These are phyloP conservation scores for Candida silvatica DNA, from an alignment of 805 yeast genomes.

Conservation along the genomic window DNA sequence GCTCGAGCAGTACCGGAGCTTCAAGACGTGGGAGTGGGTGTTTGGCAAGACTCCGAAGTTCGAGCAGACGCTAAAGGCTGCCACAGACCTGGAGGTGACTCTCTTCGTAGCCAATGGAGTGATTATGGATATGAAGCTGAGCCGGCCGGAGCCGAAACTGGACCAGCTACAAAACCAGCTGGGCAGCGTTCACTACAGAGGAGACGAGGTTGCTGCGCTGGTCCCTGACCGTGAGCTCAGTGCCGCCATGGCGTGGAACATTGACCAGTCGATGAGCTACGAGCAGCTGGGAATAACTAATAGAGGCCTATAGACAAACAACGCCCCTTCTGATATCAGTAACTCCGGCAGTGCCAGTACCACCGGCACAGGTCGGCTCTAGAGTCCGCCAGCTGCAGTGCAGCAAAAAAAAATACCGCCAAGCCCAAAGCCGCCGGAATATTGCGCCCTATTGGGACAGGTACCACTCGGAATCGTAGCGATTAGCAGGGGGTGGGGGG, in stretches of 20 bases:
- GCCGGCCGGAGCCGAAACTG: constrained; percentile 10
- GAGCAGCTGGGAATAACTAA: constrained; percentile 5
- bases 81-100: constrained; percentile 19
- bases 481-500: too few relatives aligned
- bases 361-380: too few relatives aligned
- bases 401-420: too few relatives aligned
- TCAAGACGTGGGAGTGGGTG: constrained; percentile 64
- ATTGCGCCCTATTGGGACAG: too few relatives aligned
- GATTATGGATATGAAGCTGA: constrained; percentile 8
- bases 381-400: too few relatives aligned
- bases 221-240: constrained; percentile 9
- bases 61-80: constrained; percentile 42
- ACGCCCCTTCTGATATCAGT: too few relatives aligned
- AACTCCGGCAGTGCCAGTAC: too few relatives aligned
- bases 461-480: too few relatives aligned
- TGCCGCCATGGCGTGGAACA: constrained; percentile 17
- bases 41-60: constrained; percentile 75
- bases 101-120: constrained; percentile 46
- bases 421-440: too few relatives aligned
- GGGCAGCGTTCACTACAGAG: constrained; percentile 12
- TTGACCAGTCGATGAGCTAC: constrained; percentile 18
- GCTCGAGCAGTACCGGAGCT: constrained; percentile 30
- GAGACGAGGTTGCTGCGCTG: constrained; percentile 8
- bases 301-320: too few relatives aligned
- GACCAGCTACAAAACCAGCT: constrained; percentile 6